These are phyloP conservation scores for Diaporthe citri DNA, from an alignment of 2,329 filamentous ascomycete species.

Conservation along the genomic window DNA sequence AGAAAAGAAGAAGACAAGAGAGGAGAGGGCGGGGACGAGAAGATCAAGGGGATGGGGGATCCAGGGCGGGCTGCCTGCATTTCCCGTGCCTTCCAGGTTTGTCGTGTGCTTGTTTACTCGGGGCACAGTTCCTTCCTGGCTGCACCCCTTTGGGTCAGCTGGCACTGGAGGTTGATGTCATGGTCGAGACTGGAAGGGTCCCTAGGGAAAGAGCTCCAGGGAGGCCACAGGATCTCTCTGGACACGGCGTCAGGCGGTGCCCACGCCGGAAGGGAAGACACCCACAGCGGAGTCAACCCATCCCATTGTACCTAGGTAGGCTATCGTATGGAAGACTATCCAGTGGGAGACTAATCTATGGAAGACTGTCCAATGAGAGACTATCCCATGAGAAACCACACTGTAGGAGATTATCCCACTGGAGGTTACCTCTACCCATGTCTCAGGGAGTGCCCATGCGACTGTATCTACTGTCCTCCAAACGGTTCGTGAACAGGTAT, in stretches of 20 bases:
- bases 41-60: neutral
- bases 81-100: neutral
- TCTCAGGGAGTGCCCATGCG: no score
- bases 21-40: neutral
- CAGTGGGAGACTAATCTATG: no score
- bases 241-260: no score
- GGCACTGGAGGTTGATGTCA: neutral
- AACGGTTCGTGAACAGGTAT: neutral
- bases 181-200: no score
- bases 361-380: neutral
- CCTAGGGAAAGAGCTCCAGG: no score
- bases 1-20: neutral
- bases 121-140: neutral
- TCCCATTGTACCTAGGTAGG: neutral
- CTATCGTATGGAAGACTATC: no score
- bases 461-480: neutral
- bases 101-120: neutral
- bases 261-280: neutral
- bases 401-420: neutral
- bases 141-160: neutral
- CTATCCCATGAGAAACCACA: neutral
- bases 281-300: neutral
- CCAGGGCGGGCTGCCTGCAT: neutral
- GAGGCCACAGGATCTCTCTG: rapidly evolving
- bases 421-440: neutral